phyloP scores from a whole-genome alignment of 2,329 filamentous ascomycete species.

The Purpureocillium lavendulum region DNA sequence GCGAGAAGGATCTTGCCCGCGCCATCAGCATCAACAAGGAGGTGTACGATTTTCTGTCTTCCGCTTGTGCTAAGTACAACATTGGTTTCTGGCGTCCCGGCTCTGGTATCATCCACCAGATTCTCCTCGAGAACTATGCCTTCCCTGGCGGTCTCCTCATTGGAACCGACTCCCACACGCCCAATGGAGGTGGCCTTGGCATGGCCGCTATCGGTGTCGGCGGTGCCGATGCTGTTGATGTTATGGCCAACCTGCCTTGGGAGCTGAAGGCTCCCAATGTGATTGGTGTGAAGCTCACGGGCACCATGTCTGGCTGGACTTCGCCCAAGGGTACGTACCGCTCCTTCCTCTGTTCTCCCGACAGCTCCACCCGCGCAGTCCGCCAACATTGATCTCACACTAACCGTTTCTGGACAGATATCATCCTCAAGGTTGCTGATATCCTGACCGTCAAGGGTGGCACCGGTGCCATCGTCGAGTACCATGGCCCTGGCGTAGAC shows the following conservation, averaged over 20 bases:
- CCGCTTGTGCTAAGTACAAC: slow-evolving; percentile 97
- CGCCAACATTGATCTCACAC: too few species aligned
- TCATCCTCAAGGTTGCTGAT: slow-evolving; percentile 95
- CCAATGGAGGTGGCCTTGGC: slow-evolving; percentile 92
- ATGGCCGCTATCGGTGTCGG: slow-evolving; percentile 94
- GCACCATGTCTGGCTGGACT: slow-evolving; percentile 83
- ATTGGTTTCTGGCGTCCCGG: slow-evolving; percentile 99
- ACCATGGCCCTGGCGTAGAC: slow-evolving; percentile 56
- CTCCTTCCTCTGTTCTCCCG: slow-evolving; percentile 12
- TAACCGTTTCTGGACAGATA: slow-evolving; percentile 46
- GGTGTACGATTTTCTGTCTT: slow-evolving; percentile 94
- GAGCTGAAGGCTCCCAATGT: slow-evolving; percentile 97
- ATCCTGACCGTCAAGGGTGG: slow-evolving; percentile 97
- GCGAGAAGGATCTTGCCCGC: slow-evolving; percentile 84
- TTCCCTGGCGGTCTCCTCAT: slow-evolving; percentile 98
- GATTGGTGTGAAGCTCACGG: slow-evolving; percentile 93
- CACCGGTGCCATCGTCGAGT: slow-evolving; percentile 84
- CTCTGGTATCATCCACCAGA: slow-evolving; percentile 99
- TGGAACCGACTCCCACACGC: slow-evolving; percentile 95
- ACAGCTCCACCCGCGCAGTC: too few species aligned
- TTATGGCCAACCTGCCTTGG: slow-evolving; percentile 96
- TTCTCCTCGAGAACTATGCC: slow-evolving; percentile 96
- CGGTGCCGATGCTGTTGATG: slow-evolving; percentile 96
- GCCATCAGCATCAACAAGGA: slow-evolving; percentile 96
- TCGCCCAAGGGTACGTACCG: slow-evolving; percentile 73